Base-by-base conservation (phyloP, 2,329 filamentous ascomycete genomes). In the Alternaria novae-zelandiae region DNA sequence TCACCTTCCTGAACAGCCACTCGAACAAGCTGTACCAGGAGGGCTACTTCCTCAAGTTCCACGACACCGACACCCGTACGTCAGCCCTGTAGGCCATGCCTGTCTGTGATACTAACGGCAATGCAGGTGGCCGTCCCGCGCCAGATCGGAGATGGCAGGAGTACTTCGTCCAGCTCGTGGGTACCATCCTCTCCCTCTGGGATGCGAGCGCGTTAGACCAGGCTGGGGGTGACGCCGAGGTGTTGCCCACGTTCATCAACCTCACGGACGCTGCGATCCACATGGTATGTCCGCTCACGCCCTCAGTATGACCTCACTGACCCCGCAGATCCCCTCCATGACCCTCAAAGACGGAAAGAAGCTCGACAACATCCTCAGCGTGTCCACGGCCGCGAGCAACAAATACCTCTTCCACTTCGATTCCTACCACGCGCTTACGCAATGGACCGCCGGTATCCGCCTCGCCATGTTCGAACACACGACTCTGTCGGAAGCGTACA, bases 1-100 rank as follows among this genome's bases (percentile, higher is more conserved):
- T 98, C 81, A 92, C 89, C 64, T 96, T 93, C 77, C 87, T 99
- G 69, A 98, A 97, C 82, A 96, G 91, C 81, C 96, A 99, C 80
- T 91, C 89, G 61, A 97, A 97, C 81, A 98, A 98, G 82, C 84
- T 98, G 59, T 99, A 98, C 79, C 94, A 97, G 72, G 96, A 99
- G 82, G 96, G 96, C 41, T 99, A 98, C 77, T 98, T 99, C 71
- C 83, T 99, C 72, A 99, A 98, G 82, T 84, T 99, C 53, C 95
- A 97, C 79, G 96, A 99, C 80, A 89, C 97, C 71, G 96, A 98
- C 76, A 90, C 89, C 59, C 90, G 94, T 97, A 87, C 73, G 93
- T 88, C 62, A 32, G 23, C 15, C 30, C 28, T 58, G 15, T 59
- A 44, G 49, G 46, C 23, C 17, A 63, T 56, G 15, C 15, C 36